Evolutionary conservation across 2,329 filamentous ascomycete genomes (phyloP), one percentile per base, ranked within the genome.

Genomic region (Didymella pinodella): DNA sequence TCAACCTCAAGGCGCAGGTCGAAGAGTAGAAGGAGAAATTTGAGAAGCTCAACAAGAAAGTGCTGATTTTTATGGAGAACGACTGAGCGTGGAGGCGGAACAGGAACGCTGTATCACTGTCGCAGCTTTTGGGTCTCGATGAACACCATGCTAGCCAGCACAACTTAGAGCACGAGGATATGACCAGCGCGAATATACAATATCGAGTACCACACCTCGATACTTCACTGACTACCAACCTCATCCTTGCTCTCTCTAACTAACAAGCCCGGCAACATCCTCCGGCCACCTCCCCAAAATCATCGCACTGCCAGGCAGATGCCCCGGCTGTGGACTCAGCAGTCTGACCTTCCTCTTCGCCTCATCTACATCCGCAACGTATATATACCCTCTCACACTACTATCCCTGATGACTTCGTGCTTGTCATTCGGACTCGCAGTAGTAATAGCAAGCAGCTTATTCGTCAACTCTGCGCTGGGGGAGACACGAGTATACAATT

Each of bases 351-450:
- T 90, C 65, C 88, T 88, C 76, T 90, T 90, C 67, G 90, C 89
- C 72, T 92, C 90, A 71, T 99, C 93, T 4, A 98, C 92, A 62
- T 97, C 92, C 0, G 92, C 90, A 16, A 98, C 90, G 71, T 97
- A 97, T 29, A 97, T 85, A 72, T 96, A 99, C 0, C 95, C 95
- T 85, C 96, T 90, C 29, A 98, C 88, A 55, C 89, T 90, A 7
- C 93, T 88, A 67, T 93, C 90, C 12, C 92, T 86, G 44, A 98
- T 88, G 1, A 86, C 85, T 47, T 91, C 88, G 7, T 90, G 85
- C 0, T 85, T 80, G 61, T 95, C 92, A 46, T 85, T 88, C 0
- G 86, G 78, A 2, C 86, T 84, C 45, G 90, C 92, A 72, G 93
- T 88, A 77, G 96, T 92, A 52, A 99, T 88, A 0, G 94, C 92